These are phyloP conservation scores for Triticum urartu DNA, from an alignment of 176 grass and related monocot species.

Conservation along the genomic window DNA sequence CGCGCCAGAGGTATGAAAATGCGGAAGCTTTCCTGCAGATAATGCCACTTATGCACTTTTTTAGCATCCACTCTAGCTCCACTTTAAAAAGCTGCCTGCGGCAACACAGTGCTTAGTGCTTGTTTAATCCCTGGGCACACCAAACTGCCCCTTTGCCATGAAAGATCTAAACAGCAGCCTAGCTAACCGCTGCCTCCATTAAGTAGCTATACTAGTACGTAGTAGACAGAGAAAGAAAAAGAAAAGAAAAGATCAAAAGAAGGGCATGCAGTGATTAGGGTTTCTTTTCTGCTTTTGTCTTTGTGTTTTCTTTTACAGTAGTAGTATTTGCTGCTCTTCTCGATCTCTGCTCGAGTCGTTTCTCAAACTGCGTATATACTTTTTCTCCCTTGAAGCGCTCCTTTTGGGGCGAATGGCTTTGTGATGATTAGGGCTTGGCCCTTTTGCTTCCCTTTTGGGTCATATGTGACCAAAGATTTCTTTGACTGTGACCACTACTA, in stretches of 20 bases:
- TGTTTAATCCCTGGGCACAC: slow-evolving; percentile 37
- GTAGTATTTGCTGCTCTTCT: slow-evolving; percentile 33
- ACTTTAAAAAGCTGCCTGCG: slow-evolving; percentile 58
- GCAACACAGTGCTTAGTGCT: slow-evolving; percentile 13
- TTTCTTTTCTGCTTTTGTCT: slow-evolving; percentile 67
- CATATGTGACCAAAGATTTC: slow-evolving; percentile 72
- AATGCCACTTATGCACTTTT: slow-evolving; percentile 93
- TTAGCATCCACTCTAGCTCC: slow-evolving; percentile 54
- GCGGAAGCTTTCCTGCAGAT: slow-evolving; percentile 77
- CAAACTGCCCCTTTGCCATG: slow-evolving; percentile 31
- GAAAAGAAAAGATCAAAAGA: slow-evolving; percentile 51
- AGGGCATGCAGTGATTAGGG: slow-evolving; percentile 51
- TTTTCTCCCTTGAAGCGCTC: slow-evolving; percentile 76
- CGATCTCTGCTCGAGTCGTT: slow-evolving; percentile 36
- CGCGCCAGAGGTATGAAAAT: slow-evolving; percentile 53
- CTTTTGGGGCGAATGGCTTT: slow-evolving; percentile 96
- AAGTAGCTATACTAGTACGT: slow-evolving; percentile 28
- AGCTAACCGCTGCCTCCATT: slow-evolving; percentile 36
- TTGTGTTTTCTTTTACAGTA: slow-evolving; percentile 58
- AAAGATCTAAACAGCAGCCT: slow-evolving; percentile 43
- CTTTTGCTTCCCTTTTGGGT: slow-evolving; percentile 80
- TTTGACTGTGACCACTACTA: slow-evolving; percentile 80
- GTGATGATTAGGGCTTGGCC: slow-evolving; percentile 81
- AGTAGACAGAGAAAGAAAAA: slow-evolving; percentile 31
- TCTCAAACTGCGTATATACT: slow-evolving; percentile 62